A percentile compares a stretch with the other conserved stretches of the same genome.
These are phyloP conservation scores for Talaromyces rugulosus DNA, from an alignment of 2,329 filamentous ascomycete genomes.

Conservation along the genomic window DNA sequence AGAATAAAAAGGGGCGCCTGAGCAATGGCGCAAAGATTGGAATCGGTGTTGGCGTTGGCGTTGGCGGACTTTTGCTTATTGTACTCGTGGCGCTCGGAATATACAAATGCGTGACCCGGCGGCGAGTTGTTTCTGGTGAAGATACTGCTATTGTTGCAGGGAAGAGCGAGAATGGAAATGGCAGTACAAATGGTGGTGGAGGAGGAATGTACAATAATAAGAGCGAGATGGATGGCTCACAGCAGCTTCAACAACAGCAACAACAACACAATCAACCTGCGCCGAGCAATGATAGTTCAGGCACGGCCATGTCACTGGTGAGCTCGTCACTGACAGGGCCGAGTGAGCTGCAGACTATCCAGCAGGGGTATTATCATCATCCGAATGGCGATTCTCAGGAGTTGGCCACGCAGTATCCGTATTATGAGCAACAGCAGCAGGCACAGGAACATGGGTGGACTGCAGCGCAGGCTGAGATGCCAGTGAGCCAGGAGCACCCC, in stretches of 20 bases:
- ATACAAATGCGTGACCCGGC: neutral
- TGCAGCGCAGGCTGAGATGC: constrained; percentile 6
- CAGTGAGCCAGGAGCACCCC: neutral
- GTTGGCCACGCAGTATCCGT: constrained; percentile 1
- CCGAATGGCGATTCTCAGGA: constrained; percentile 2
- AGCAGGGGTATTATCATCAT: constrained; percentile 7
- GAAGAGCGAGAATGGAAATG: neutral
- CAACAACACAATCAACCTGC: constrained; percentile 6
- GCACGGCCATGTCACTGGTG: neutral
- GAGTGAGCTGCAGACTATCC: neutral
- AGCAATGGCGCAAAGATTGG: constrained; percentile 11
- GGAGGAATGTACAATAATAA: constrained; percentile 1
- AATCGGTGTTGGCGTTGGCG: constrained; percentile 7
- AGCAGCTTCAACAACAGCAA: constrained; percentile 1
- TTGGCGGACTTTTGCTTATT: constrained; percentile 5
- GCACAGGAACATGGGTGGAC: neutral
- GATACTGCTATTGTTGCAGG: neutral
- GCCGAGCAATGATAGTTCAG: neutral
- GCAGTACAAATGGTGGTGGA: neutral
- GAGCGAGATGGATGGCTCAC: constrained; percentile 4
- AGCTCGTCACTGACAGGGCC: neutral
- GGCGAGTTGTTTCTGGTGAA: neutral
- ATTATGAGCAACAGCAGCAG: neutral
- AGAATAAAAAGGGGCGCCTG: neutral
- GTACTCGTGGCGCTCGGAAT: neutral